A percentile compares a stretch with the other conserved stretches of the same genome.
Evolutionary conservation across 1,139 yeast genomes (phyloP).

Genomic region (Saccharomycopsis hybrid): DNA sequence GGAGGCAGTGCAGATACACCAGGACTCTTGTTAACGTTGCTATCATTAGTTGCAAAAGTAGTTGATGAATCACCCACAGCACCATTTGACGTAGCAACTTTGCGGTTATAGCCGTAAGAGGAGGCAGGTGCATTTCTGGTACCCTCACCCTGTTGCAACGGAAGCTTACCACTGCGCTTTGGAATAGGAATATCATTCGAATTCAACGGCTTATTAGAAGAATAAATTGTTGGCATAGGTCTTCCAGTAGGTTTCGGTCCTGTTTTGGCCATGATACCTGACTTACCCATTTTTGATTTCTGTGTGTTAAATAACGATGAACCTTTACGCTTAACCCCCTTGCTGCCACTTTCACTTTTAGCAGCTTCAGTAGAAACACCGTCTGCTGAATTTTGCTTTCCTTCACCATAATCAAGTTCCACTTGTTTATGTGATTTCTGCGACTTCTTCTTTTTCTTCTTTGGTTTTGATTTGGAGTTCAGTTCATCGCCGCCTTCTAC

Average conservation of each 20-base stretch:
- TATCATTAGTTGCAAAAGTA: not conserved
- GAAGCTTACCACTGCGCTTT: slow-evolving; percentile 6
- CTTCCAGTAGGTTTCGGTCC: not conserved
- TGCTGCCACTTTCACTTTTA: not conserved
- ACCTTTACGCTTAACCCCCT: slow-evolving; percentile 1
- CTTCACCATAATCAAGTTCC: no score
- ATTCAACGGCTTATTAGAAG: not conserved
- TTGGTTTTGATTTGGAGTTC: not conserved
- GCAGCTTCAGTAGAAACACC: not conserved
- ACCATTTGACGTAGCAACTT: not conserved
- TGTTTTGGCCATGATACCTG: not conserved
- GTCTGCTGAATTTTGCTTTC: not conserved
- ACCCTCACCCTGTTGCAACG: not conserved
- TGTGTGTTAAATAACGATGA: not conserved
- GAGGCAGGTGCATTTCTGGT: not conserved
- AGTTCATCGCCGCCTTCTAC: not conserved
- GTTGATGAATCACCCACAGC: not conserved
- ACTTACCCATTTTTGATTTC: no score
- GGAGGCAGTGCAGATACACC: no score
- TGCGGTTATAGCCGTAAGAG: not conserved
- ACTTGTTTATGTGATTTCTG: no score
- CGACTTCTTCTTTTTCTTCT: not conserved
- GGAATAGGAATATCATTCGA: slow-evolving; percentile 3
- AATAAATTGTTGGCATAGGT: slow-evolving; percentile 8
- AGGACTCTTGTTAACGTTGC: not conserved